Conservation (phyloP, 345 rosid species). For the Moricandia moricandioides region DNA sequence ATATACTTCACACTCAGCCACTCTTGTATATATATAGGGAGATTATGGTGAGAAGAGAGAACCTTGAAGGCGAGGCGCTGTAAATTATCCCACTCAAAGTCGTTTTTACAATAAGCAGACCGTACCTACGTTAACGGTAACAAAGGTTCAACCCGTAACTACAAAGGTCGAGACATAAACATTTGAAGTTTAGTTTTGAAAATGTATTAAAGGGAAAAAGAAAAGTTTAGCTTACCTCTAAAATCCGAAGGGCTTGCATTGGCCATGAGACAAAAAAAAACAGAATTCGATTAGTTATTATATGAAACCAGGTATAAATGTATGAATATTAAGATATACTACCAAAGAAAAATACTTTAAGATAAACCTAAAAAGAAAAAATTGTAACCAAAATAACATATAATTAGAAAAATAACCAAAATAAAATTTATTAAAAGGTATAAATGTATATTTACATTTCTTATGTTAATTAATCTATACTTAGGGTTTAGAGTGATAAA, state of each 20-base stretch:
- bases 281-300: not conserved
- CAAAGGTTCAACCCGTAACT: not conserved
- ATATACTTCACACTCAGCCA: not conserved
- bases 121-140: conserved; percentile 57
- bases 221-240: conserved; percentile 53
- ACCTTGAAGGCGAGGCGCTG: conserved; percentile 59
- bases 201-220: not conserved
- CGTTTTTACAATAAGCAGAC: conserved; percentile 73
- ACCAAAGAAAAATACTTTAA: too few relatives aligned
- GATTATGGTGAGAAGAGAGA: conserved; percentile 2
- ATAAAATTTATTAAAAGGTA: too few relatives aligned
- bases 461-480: too few relatives aligned
- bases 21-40: not conserved
- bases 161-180: not conserved
- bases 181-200: not conserved
- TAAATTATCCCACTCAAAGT: conserved; percentile 86
- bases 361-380: too few relatives aligned
- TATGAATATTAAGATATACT: not conserved
- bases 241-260: conserved; percentile 60
- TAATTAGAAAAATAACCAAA: too few relatives aligned
- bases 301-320: not conserved
- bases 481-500: too few relatives aligned
- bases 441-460: too few relatives aligned
- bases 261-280: not conserved
- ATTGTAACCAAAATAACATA: too few relatives aligned